Evolutionary conservation across 495 filamentous ascomycete species (phyloP), one percentile per base, ranked within the genome.

Genomic region (Tirmania nivea): DNA sequence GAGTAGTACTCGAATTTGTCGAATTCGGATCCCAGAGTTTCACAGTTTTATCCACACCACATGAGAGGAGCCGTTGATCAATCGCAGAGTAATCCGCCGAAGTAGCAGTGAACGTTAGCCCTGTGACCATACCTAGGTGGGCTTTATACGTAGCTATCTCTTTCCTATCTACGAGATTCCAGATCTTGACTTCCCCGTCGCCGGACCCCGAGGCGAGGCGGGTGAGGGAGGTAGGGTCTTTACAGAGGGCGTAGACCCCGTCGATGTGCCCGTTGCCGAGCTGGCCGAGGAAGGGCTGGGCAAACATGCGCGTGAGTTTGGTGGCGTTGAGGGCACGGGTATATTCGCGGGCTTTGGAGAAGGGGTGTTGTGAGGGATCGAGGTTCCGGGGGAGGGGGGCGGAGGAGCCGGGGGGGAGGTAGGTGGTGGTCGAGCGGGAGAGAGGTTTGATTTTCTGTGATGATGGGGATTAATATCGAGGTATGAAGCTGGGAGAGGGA

Each of bases 281-380:
- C 60, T 94, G 83, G 0, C 72, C 81, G 45, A 97, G 68, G 65
- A 97, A 97, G 5, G 90, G 90, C 52, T 85, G 79, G 19, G 90
- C 89, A 63, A 96, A 95, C 78, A 97, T 87, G 57, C 90, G 81
- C 67, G 95, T 85, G 52, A 97, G 67, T 61, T 97, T 97, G 50
- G 84, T 83, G 8, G 88, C 87, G 77, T 88, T 95, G 60, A 87
- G 75, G 31, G 84, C 83, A 51, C 84, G 73, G 8, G 81, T 85
- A 64, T 96, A 96, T 69, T 97, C 90, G 65, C 92, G 74, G 49
- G 87, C 90, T 59, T 86, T 74, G 66, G 92, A 88, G 68, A 96
- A 96, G 20, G 92, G 92, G 71, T 97, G 90, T 52, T 90, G 74
- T 35, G 84, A 78, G 10, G 90, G 92, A 63, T 94, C 86, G 55